A percentile compares a stretch with the other conserved stretches of the same genome.
These are phyloP conservation scores for Erysiphe pisi DNA, from an alignment of 2,329 filamentous ascomycete genomes.

Conservation along the genomic window DNA sequence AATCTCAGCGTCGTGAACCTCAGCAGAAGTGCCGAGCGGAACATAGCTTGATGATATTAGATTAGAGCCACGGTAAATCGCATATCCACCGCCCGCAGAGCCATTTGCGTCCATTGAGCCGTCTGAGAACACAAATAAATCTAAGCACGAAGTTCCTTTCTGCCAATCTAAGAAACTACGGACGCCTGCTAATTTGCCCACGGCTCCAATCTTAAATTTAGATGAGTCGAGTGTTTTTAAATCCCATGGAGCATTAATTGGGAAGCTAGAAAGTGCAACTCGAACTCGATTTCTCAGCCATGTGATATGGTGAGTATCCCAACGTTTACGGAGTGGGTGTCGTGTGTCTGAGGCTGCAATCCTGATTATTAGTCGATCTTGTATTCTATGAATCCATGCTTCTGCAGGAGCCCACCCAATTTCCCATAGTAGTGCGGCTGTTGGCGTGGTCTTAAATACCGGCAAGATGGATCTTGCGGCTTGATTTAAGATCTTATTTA, in stretches of 20 bases:
- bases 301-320: neutral
- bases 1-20: slow-evolving; percentile 1
- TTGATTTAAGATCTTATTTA: too few species aligned
- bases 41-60: neutral
- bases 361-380: neutral
- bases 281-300: neutral
- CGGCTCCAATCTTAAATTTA: neutral
- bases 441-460: neutral
- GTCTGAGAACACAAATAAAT: neutral
- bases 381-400: slow-evolving; percentile 3
- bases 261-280: neutral
- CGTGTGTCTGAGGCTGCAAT: neutral
- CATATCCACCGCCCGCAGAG: neutral
- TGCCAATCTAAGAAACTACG: neutral
- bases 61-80: neutral
- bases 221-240: neutral
- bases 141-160: neutral
- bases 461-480: too few species aligned
- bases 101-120: neutral
- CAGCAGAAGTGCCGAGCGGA: neutral
- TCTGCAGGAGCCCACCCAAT: neutral
- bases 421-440: neutral
- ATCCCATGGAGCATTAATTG: neutral
- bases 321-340: neutral
- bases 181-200: neutral